phyloP scores from a whole-genome alignment of 148 eudicot species.

The Heliamphora exappendiculata region DNA sequence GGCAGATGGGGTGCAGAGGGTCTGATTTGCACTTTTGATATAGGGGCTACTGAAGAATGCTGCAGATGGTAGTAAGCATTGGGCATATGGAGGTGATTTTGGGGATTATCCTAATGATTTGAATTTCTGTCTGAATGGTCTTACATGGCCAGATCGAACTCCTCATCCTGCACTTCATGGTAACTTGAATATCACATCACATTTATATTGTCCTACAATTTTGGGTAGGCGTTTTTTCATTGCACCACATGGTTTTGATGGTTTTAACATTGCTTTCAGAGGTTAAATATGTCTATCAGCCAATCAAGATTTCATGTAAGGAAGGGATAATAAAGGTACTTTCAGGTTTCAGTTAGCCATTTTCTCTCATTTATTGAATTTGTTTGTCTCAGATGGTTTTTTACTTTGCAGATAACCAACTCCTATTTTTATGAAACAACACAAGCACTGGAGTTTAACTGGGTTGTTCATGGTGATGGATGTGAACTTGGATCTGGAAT shows the following conservation, averaged over 20 bases:
- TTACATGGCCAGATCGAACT: constrained; percentile 85
- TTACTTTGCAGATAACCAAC: constrained; percentile 56
- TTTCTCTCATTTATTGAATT: neutral
- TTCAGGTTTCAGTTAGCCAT: neutral
- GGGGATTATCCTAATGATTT: constrained; percentile 91
- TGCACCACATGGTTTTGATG: neutral
- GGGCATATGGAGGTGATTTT: constrained; percentile 99
- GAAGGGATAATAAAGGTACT: constrained; percentile 71
- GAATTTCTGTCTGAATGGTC: constrained; percentile 91
- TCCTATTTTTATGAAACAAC: constrained; percentile 67
- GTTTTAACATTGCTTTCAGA: constrained; percentile 49
- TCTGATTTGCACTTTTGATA: constrained; percentile 10
- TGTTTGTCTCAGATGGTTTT: neutral
- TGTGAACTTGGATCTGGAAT: constrained; percentile 65
- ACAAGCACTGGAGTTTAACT: constrained; percentile 55
- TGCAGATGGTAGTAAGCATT: constrained; percentile 59
- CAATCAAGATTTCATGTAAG: constrained; percentile 64
- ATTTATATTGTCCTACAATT: neutral
- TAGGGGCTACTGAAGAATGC: constrained; percentile 81
- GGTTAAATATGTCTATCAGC: constrained; percentile 87
- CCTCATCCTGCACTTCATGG: constrained; percentile 94
- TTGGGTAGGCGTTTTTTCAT: neutral
- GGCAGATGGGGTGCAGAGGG: neutral
- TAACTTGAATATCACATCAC: constrained; percentile 20
- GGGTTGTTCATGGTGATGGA: constrained; percentile 78